phyloP scores from a whole-genome alignment of 768 basidiomycete genomes.

The Leccinum subgranulosum region DNA sequence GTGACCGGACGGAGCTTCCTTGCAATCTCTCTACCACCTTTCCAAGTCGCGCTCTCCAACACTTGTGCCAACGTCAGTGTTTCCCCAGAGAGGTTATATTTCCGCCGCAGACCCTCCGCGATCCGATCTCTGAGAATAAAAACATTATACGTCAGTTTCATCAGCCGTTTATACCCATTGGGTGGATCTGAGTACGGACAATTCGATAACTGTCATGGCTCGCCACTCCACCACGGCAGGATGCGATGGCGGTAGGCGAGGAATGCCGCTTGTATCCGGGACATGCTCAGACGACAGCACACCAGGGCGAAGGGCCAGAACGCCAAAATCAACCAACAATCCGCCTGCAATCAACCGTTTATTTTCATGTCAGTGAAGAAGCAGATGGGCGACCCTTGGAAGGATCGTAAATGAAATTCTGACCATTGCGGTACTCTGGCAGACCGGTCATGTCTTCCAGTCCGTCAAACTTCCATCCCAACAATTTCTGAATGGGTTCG shows the following conservation, averaged over 20 bases:
- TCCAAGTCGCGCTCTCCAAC: slow-evolving; percentile 95
- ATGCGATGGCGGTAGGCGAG: slow-evolving; percentile 69
- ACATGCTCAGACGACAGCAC: slow-evolving; percentile 49
- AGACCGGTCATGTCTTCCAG: slow-evolving; percentile 86
- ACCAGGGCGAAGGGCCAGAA: slow-evolving; percentile 63
- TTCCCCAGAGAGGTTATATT: slow-evolving; percentile 46
- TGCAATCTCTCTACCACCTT: slow-evolving; percentile 92
- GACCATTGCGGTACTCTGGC: slow-evolving; percentile 92
- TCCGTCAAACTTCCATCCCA: slow-evolving; percentile 82
- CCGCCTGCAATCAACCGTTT: slow-evolving; percentile 53
- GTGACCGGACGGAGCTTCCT: slow-evolving; percentile 66
- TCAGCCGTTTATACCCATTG: background rate
- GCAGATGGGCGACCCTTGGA: background rate
- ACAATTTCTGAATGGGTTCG: slow-evolving; percentile 72
- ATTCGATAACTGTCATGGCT: slow-evolving; percentile 89
- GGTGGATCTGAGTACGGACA: slow-evolving; percentile 49
- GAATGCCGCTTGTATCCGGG: slow-evolving; percentile 41
- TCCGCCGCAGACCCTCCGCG: slow-evolving; percentile 61
- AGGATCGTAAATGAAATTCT: background rate
- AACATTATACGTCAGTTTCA: slow-evolving; percentile 2
- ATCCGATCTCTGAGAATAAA: slow-evolving; percentile 72
- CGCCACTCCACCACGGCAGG: slow-evolving; percentile 96
- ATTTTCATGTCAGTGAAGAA: background rate
- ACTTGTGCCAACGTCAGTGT: slow-evolving; percentile 81
- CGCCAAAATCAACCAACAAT: slow-evolving; percentile 79